phyloP scores from a whole-genome alignment of 1,284 basidiomycete genomes.

The Ceratobasidium sp. region DNA sequence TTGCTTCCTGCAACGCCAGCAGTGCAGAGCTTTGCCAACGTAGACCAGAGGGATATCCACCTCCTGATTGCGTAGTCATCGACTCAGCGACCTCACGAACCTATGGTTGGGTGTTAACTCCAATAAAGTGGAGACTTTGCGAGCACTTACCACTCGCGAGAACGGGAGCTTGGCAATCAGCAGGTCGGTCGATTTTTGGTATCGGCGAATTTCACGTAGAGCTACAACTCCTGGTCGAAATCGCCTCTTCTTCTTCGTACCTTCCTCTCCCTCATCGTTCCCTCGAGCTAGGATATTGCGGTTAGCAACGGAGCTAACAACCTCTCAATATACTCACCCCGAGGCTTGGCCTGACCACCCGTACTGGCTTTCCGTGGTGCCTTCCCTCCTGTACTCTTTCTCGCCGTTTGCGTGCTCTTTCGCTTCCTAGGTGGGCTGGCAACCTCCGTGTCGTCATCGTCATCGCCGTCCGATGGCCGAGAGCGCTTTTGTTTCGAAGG shows the following conservation, averaged over 20 bases:
- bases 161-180: conserved; percentile 90
- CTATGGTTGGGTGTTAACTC: conserved; percentile 58
- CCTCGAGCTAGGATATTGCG: conserved; percentile 45
- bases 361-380: conserved; percentile 54
- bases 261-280: conserved; percentile 51
- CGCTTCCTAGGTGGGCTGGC: conserved; percentile 21
- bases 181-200: conserved; percentile 92
- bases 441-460: conserved; percentile 49
- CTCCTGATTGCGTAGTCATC: conserved; percentile 80
- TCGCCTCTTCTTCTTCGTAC: conserved; percentile 66
- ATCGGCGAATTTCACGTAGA: conserved; percentile 89
- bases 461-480: conserved; percentile 62
- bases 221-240: conserved; percentile 91
- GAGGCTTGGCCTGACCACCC: conserved; percentile 27
- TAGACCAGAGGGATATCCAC: conserved; percentile 66
- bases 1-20: conserved; percentile 91
- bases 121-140: conserved; percentile 39
- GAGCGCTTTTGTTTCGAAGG: conserved; percentile 28
- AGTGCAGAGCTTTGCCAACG: conserved; percentile 94
- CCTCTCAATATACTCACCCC: conserved; percentile 13
- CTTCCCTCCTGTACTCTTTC: conserved; percentile 77
- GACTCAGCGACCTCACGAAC: conserved; percentile 92
- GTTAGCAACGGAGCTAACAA: not conserved
- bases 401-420: conserved; percentile 62
- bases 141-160: conserved; percentile 79